A percentile compares a stretch with the other conserved stretches of the same genome.
Conservation (phyloP, 164 flowering plant genomes). For the Sedum album region DNA sequence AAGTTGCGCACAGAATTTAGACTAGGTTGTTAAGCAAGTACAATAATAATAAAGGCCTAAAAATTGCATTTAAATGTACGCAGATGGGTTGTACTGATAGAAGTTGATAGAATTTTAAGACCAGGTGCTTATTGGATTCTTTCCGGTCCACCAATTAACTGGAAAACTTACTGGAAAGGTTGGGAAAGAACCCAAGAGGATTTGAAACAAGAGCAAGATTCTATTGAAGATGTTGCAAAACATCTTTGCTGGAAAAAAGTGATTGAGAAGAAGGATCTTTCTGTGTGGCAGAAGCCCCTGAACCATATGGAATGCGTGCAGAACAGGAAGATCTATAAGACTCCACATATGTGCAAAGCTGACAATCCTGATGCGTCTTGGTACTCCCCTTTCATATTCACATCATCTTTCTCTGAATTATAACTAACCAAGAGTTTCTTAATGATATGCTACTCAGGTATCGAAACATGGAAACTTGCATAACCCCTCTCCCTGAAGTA, state of each 20-base stretch:
- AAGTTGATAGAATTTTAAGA: constrained; percentile 87
- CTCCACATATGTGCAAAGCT: constrained; percentile 80
- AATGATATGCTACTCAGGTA: constrained; percentile 42
- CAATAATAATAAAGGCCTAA: neutral
- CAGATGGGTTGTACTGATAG: constrained; percentile 81
- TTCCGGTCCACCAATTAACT: constrained; percentile 85
- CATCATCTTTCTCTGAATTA: neutral
- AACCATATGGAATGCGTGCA: constrained; percentile 69
- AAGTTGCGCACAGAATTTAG: neutral
- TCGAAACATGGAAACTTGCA: constrained; percentile 76
- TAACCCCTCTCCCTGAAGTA: constrained; percentile 79
- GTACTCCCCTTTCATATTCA: constrained; percentile 25
- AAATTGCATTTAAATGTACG: neutral
- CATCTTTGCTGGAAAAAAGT: constrained; percentile 90
- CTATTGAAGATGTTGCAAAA: constrained; percentile 69
- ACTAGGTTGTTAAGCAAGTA: neutral
- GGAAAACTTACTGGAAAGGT: constrained; percentile 91
- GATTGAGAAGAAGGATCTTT: constrained; percentile 62
- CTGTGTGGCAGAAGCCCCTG: constrained; percentile 85
- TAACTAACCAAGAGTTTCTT: neutral
- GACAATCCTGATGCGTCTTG: constrained; percentile 75
- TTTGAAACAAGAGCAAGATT: constrained; percentile 78
- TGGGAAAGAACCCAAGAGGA: constrained; percentile 95
- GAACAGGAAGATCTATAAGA: constrained; percentile 29
- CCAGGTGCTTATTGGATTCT: constrained; percentile 99